phyloP scores from a whole-genome alignment of 2,329 filamentous ascomycete genomes.

The Trichoderma sp. region DNA sequence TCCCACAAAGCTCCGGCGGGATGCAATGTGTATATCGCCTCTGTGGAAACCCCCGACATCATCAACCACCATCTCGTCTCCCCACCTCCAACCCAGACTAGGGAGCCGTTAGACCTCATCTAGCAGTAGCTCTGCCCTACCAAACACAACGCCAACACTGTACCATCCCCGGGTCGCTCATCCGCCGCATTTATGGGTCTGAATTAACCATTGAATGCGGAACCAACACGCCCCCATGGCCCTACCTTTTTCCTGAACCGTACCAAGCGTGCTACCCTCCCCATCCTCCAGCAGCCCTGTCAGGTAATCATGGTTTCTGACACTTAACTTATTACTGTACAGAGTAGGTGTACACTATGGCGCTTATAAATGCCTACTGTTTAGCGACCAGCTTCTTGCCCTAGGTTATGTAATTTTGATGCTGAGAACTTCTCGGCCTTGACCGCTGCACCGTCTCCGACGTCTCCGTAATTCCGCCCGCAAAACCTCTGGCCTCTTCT shows the following conservation, averaged over 20 bases:
- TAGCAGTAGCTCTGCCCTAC: background rate
- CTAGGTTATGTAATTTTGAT: background rate
- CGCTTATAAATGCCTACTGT: background rate
- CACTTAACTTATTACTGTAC: background rate
- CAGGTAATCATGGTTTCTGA: background rate
- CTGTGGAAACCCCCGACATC: background rate
- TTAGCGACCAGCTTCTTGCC: background rate
- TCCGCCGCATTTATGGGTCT: background rate
- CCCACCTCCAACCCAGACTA: background rate
- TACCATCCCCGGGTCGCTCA: background rate
- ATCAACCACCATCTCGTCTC: background rate
- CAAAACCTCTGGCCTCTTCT: background rate
- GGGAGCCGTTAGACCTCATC: background rate
- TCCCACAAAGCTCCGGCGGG: background rate
- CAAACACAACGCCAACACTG: background rate
- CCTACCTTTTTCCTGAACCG: background rate
- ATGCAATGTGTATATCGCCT: background rate
- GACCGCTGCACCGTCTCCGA: background rate
- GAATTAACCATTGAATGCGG: background rate
- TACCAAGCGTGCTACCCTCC: background rate
- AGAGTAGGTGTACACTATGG: background rate
- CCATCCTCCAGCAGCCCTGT: background rate
- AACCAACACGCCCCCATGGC: background rate
- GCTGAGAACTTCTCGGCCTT: background rate
- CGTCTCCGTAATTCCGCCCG: background rate